Conservation (phyloP, 2,329 filamentous ascomycete genomes). For the Myriosclerotinia curreyana region DNA sequence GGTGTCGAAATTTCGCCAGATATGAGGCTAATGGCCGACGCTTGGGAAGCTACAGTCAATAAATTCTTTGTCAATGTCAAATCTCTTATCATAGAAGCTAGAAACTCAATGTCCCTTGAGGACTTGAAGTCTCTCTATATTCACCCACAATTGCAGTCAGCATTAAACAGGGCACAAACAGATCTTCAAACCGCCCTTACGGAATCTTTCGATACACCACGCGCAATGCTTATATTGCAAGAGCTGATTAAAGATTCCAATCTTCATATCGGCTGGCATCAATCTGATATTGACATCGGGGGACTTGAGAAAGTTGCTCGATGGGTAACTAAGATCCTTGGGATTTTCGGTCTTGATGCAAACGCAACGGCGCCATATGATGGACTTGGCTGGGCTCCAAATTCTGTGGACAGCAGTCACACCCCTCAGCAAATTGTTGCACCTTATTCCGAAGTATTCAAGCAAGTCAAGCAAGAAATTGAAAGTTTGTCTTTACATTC, state of each 20-base stretch:
- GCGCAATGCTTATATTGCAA: slow-evolving; percentile 73
- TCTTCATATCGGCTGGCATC: slow-evolving; percentile 49
- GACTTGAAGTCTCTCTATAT: slow-evolving; percentile 24
- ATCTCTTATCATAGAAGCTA: slow-evolving; percentile 15
- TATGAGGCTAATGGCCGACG: slow-evolving; percentile 68
- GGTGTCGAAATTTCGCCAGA: slow-evolving; percentile 87
- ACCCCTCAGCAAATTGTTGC: slow-evolving; percentile 46
- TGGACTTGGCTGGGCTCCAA: slow-evolving; percentile 55
- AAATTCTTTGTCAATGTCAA: slow-evolving; percentile 56
- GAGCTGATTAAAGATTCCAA: slow-evolving; percentile 79
- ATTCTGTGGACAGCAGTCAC: slow-evolving; percentile 36
- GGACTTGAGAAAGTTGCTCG: slow-evolving; percentile 59
- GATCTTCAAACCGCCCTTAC: slow-evolving; percentile 60
- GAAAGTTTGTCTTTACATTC: slow-evolving; percentile 48
- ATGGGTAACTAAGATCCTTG: slow-evolving; percentile 81
- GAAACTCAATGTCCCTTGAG: slow-evolving; percentile 23
- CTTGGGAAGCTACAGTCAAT: slow-evolving; percentile 58
- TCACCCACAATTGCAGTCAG: slow-evolving; percentile 18
- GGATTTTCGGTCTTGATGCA: slow-evolving; percentile 77
- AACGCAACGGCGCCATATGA: slow-evolving; percentile 54
- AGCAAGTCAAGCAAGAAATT: slow-evolving; percentile 48
- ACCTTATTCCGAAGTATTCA: slow-evolving; percentile 48
- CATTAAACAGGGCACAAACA: slow-evolving; percentile 50
- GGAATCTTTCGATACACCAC: slow-evolving; percentile 85
- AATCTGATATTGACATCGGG: slow-evolving; percentile 45